A percentile compares a stretch with the other conserved stretches of the same genome.
These are phyloP conservation scores for Corylus heterophylla DNA, from an alignment of 306 rosid genomes.

Conservation along the genomic window DNA sequence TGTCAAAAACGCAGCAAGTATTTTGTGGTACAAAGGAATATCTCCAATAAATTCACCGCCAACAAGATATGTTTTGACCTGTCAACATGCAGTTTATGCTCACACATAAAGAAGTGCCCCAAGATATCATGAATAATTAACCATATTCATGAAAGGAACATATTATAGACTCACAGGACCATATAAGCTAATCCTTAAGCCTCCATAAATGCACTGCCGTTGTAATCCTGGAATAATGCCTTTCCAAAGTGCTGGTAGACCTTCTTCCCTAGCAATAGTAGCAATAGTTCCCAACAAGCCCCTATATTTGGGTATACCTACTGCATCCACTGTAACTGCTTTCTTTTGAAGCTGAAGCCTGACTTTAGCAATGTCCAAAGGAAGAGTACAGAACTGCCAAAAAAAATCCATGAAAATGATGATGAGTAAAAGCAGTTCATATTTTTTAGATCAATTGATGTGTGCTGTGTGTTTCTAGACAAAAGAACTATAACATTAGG, in stretches of 20 bases:
- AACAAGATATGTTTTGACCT: slow-evolving; percentile 86
- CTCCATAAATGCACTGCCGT: slow-evolving; percentile 93
- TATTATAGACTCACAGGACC: slow-evolving; percentile 83
- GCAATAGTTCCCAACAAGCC: slow-evolving; percentile 75
- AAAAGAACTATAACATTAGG: not conserved
- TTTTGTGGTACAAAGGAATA: slow-evolving; percentile 74
- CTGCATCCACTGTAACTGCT: slow-evolving; percentile 46
- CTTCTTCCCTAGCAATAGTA: slow-evolving; percentile 95
- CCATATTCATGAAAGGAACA: slow-evolving; percentile 30
- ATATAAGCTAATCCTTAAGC: slow-evolving; percentile 92
- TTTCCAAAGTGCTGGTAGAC: slow-evolving; percentile 81
- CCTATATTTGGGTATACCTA: slow-evolving; percentile 55
- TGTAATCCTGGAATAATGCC: slow-evolving; percentile 95
- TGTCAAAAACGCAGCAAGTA: slow-evolving; percentile 86
- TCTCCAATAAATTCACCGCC: slow-evolving; percentile 86
- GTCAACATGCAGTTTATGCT: slow-evolving; percentile 50
- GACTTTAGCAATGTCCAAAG: slow-evolving; percentile 92
- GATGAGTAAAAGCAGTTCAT: slow-evolving; percentile 19
- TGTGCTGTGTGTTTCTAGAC: not conserved
- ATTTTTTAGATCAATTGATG: not conserved
- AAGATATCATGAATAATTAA: slow-evolving; percentile 16
- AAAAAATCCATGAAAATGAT: slow-evolving; percentile 21
- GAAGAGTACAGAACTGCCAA: slow-evolving; percentile 88
- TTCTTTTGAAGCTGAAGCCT: slow-evolving; percentile 95
- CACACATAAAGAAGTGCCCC: slow-evolving; percentile 37